Evolutionary conservation across 2,329 filamentous ascomycete species (phyloP).

Genomic region (Talaromyces amestolkiae): DNA sequence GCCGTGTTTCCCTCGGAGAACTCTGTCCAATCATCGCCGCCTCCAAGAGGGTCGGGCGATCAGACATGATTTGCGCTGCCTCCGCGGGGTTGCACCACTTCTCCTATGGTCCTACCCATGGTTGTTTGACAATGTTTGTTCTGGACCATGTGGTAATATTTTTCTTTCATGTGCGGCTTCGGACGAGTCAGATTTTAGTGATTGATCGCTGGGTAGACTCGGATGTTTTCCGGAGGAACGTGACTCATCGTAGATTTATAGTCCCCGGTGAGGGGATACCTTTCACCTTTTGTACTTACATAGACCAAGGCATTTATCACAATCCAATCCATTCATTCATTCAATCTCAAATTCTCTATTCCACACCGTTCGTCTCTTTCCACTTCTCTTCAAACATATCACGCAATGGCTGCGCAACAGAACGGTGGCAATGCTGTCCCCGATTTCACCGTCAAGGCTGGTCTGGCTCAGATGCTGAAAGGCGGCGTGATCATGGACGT

Average conservation of each 20-base stretch:
- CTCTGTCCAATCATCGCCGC: background rate
- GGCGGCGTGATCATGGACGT: conserved; percentile 99
- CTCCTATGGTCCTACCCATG: background rate
- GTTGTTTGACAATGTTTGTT: background rate
- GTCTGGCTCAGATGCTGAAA: conserved; percentile 96
- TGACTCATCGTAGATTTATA: conserved; percentile 6
- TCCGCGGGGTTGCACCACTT: background rate
- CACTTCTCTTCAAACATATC: background rate
- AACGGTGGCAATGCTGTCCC: conserved; percentile 31
- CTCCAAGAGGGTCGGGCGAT: background rate
- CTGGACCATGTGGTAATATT: background rate
- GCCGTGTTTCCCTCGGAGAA: conserved; percentile 2
- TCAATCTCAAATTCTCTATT: background rate
- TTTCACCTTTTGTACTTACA: background rate
- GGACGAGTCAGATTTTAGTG: background rate
- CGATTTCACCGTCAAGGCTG: conserved; percentile 87
- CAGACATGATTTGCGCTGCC: background rate
- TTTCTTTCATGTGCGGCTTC: background rate
- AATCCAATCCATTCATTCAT: background rate
- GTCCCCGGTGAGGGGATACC: background rate
- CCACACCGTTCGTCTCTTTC: background rate
- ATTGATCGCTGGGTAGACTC: background rate
- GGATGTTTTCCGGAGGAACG: background rate
- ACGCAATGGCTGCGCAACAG: conserved; percentile 35
- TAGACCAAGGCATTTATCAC: background rate